A percentile compares a stretch with the other conserved stretches of the same genome.
phyloP scores from a whole-genome alignment of 768 basidiomycete species.

The Coprinellus aureogranulatus region DNA sequence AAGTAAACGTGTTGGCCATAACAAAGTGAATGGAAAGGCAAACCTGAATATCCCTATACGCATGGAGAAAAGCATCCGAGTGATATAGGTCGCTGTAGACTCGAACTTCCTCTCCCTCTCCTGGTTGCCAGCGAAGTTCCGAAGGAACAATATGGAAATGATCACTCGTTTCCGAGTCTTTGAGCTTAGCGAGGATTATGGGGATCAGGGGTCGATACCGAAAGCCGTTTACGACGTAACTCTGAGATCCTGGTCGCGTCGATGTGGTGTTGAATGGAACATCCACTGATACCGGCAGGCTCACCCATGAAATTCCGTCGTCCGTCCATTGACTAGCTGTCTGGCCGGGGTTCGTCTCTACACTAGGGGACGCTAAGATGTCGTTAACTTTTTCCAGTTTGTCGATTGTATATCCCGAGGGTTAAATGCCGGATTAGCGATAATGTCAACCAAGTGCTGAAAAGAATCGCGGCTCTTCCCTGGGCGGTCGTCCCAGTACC shows the following conservation, averaged over 20 bases:
- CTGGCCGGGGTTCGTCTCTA: too few relatives aligned
- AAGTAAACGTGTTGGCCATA: background rate
- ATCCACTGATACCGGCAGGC: background rate
- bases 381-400: background rate
- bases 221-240: background rate
- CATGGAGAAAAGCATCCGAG: slow-evolving; percentile 29
- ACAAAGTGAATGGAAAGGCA: slow-evolving; percentile 3
- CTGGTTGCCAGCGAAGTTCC: slow-evolving; percentile 17
- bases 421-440: background rate
- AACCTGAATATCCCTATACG: slow-evolving; percentile 22
- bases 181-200: background rate
- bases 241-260: background rate
- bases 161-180: background rate
- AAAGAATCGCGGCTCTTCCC: background rate
- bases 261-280: background rate
- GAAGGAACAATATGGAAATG: slow-evolving; percentile 16
- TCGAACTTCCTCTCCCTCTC: slow-evolving; percentile 17
- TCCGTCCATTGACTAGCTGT: too few relatives aligned
- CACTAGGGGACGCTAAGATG: background rate
- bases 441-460: background rate
- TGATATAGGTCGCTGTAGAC: slow-evolving; percentile 29
- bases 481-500: background rate
- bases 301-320: background rate
- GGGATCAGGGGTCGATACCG: background rate
- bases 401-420: background rate